phyloP scores from a whole-genome alignment of 2,329 filamentous ascomycete species.

The Talaromyces sp. region DNA sequence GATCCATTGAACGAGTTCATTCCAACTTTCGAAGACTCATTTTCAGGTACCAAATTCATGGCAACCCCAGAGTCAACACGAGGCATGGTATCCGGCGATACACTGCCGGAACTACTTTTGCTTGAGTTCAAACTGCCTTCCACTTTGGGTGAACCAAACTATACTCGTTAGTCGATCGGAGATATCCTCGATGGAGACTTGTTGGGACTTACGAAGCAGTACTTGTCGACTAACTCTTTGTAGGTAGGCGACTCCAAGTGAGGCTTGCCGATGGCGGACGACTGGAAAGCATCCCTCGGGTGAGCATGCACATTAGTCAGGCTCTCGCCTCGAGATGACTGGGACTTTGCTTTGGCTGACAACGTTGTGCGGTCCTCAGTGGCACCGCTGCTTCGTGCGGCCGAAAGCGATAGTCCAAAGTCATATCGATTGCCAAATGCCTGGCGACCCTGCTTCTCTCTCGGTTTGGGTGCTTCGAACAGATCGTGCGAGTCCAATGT shows the following conservation, averaged over 20 bases:
- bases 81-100: constrained; percentile 1
- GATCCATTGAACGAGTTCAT: constrained; percentile 25
- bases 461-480: constrained; percentile 53
- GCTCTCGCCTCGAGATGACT: constrained; percentile 18
- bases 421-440: constrained; percentile 93
- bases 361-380: constrained; percentile 63
- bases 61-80: constrained; percentile 14
- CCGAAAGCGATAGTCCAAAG: constrained; percentile 85
- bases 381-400: constrained; percentile 63
- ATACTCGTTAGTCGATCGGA: constrained; percentile 14
- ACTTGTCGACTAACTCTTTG: constrained; percentile 96
- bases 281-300: constrained; percentile 38
- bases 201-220: constrained; percentile 90
- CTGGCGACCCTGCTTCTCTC: constrained; percentile 55
- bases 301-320: constrained; percentile 20
- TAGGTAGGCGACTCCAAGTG: constrained; percentile 84
- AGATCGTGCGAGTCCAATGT: constrained; percentile 63
- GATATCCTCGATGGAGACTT: too few species aligned
- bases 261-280: constrained; percentile 56
- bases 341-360: constrained; percentile 54
- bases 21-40: not conserved
- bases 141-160: constrained; percentile 51
- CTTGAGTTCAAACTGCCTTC: constrained; percentile 1
- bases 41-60: constrained; percentile 1
- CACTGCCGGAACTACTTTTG: constrained; percentile 18